Base-by-base conservation (phyloP, 1,284 basidiomycete genomes). In the Heliocybe sulcata region DNA sequence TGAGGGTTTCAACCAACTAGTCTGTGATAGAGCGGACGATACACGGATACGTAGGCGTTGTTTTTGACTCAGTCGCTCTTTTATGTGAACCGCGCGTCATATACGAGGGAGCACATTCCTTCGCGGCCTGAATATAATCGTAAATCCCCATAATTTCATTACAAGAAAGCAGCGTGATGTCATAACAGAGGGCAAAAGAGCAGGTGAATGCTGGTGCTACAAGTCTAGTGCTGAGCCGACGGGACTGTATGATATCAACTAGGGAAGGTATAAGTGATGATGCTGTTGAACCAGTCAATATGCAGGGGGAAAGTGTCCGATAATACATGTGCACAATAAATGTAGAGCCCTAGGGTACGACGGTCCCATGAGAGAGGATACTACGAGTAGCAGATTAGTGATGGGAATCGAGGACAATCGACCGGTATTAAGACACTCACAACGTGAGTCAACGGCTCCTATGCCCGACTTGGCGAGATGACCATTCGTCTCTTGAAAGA, bases 401-500 rank as follows among this genome's bases (percentile, higher is more conserved):
- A 20, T 6, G 6, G 16, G 3, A n/a, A 16, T 42, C 12, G n/a
- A 42, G 12, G 19, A 42, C n/a, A n/a, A n/a, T n/a, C n/a, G n/a
- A 16, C 16, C 38, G 8, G 38, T 9, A 42, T 42, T 4, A 42
- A 20, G 19, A 20, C 12, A n/a, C 38, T 42, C 38, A 42, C 38
- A n/a, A 42, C 16, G 12, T 16, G n/a, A 20, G 3, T 16, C 19
- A 16, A 20, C 8, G 38, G 38, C 6, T 35, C 33, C 38, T 42
- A 42, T 42, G n/a, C n/a, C 38, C 38, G 12, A 20, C 4, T 20
- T n/a, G 38, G 38, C 16, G 38, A 3, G 4, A 20, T 20, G 6
- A 16, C 38, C 38, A 42, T 9, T n/a, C 16, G 16, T 42, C 23
- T 49, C 47, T 49, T 49, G 59, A 76, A 87, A 61, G 76, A 77